Evolutionary conservation across 768 basidiomycete genomes (phyloP).

Genomic region (Lactarius tabidus): DNA sequence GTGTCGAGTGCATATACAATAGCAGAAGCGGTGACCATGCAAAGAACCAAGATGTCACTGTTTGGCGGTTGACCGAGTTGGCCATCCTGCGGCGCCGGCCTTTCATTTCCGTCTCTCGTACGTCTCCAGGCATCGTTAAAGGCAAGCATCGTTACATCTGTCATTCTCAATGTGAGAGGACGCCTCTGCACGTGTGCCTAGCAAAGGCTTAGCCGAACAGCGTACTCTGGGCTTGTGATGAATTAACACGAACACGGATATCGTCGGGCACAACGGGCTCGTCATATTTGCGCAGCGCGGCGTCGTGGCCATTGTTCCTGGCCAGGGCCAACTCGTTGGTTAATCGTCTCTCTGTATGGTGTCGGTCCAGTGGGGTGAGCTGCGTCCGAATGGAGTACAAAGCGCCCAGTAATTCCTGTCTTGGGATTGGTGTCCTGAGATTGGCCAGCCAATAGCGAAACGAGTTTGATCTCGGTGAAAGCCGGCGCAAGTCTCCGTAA

Average conservation of each 20-base stretch:
- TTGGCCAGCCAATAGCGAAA: not conserved
- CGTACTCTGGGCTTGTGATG: not conserved
- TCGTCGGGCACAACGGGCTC: not conserved
- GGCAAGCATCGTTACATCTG: not conserved
- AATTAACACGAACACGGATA: not conserved
- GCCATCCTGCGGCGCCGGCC: not conserved
- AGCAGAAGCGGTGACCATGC: too few relatives aligned
- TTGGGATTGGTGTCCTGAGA: not conserved
- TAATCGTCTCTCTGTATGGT: not conserved
- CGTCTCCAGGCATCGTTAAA: not conserved
- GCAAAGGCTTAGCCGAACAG: not conserved
- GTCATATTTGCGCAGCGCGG: not conserved
- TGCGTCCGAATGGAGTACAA: not conserved
- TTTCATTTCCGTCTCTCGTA: not conserved
- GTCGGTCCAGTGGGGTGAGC: not conserved
- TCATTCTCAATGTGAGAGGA: not conserved
- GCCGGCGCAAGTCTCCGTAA: not conserved
- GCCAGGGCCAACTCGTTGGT: not conserved
- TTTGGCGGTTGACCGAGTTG: not conserved
- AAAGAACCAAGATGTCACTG: not conserved
- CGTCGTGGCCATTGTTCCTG: not conserved
- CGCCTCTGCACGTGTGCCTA: not conserved
- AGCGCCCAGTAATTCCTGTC: not conserved
- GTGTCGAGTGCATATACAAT: too few relatives aligned
- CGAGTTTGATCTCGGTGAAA: not conserved